phyloP scores from a whole-genome alignment of 139 green algal species.

The Penium margaritaceum region DNA sequence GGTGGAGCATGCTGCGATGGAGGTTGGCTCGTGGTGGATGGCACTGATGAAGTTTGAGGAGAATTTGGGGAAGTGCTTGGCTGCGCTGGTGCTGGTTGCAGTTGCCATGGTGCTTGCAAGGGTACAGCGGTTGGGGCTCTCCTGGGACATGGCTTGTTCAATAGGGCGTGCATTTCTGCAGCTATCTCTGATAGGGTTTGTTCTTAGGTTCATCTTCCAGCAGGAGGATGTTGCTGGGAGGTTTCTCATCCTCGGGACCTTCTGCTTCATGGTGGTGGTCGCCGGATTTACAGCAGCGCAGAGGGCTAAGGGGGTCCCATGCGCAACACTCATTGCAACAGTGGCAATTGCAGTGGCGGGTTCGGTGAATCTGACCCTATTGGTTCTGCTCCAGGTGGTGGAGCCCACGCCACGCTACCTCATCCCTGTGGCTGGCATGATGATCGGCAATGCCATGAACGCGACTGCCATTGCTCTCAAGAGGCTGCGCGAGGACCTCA shows the following conservation, averaged over 20 bases:
- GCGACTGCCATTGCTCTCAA: slow-evolving; percentile 32
- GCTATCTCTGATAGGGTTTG: slow-evolving; percentile 24
- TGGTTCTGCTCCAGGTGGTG: slow-evolving; percentile 22
- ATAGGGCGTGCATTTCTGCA: slow-evolving; percentile 31
- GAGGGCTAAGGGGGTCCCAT: slow-evolving; percentile 1
- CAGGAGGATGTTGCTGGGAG: background rate
- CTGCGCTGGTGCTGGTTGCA: slow-evolving; percentile 5
- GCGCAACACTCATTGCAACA: background rate
- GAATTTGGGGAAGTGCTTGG: background rate
- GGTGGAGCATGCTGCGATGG: no score
- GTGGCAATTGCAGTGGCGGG: slow-evolving; percentile 1
- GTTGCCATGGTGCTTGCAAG: slow-evolving; percentile 21
- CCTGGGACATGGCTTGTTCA: slow-evolving; percentile 20
- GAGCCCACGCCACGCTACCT: slow-evolving; percentile 21
- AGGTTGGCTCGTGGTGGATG: background rate
- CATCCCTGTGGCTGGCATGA: slow-evolving; percentile 35
- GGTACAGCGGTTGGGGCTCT: slow-evolving; percentile 8
- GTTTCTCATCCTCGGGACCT: slow-evolving; percentile 14
- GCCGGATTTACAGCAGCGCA: slow-evolving; percentile 33
- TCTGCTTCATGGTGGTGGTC: slow-evolving; percentile 30
- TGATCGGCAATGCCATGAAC: slow-evolving; percentile 39
- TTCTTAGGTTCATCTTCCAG: slow-evolving; percentile 34
- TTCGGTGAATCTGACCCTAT: background rate
- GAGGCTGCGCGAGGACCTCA: slow-evolving; percentile 20
- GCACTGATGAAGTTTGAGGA: no score